phyloP scores from a whole-genome alignment of 2,329 filamentous ascomycete genomes.

The Fusarium heterosporum region DNA sequence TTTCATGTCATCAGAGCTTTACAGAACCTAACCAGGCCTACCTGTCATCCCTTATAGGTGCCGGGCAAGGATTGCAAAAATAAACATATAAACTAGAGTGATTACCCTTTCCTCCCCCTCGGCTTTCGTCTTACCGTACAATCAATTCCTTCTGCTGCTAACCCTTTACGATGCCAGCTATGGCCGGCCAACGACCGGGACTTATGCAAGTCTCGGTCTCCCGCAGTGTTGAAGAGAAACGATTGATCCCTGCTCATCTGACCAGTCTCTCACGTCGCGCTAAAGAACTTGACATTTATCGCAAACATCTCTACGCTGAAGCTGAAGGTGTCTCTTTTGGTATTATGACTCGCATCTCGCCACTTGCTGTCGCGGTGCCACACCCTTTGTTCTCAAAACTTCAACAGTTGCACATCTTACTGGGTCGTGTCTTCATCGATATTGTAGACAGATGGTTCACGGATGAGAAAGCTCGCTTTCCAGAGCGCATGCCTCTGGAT shows the following conservation, averaged over 20 bases:
- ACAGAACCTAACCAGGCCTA: not conserved
- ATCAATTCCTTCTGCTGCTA: not conserved
- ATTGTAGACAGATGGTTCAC: constrained; percentile 27
- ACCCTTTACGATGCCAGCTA: constrained; percentile 10
- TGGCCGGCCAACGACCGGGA: constrained; percentile 1
- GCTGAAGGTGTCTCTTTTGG: constrained; percentile 10
- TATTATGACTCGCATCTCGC: constrained; percentile 17
- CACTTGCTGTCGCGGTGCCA: constrained; percentile 16
- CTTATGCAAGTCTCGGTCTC: constrained; percentile 33
- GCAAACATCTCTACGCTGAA: constrained; percentile 10
- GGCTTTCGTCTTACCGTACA: fast-evolving
- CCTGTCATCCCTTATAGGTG: not conserved
- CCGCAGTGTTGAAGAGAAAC: constrained; percentile 22
- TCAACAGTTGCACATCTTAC: constrained; percentile 10
- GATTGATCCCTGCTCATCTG: constrained; percentile 23
- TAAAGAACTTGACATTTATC: constrained; percentile 14
- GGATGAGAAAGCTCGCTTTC: constrained; percentile 11
- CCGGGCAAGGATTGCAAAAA: not conserved
- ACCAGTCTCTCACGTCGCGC: constrained; percentile 24
- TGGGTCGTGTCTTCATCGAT: constrained; percentile 22
- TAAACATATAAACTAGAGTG: not conserved
- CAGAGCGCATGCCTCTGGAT: constrained; percentile 29
- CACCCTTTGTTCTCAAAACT: constrained; percentile 2
- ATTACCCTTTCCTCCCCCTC: not conserved
- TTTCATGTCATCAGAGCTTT: too few relatives aligned